Evolutionary conservation across 768 basidiomycete genomes (phyloP).

Genomic region (Suillus brevipes): DNA sequence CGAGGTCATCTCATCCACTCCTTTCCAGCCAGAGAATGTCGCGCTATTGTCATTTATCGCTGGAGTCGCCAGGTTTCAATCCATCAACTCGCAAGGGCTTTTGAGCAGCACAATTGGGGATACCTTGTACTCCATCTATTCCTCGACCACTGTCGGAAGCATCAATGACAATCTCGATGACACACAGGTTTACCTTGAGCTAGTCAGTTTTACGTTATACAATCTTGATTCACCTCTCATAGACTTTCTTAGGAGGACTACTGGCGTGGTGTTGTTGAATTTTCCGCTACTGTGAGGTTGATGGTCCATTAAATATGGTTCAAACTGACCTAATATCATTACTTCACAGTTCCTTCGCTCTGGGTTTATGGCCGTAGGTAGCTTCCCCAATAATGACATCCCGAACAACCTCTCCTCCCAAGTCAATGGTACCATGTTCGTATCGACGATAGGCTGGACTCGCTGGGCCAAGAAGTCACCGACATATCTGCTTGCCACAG

Average conservation of each 20-base stretch:
- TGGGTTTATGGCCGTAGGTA: slow-evolving; percentile 3
- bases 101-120: slow-evolving; percentile 19
- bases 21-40: slow-evolving; percentile 1
- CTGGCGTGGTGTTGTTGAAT: slow-evolving; percentile 12
- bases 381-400: not conserved
- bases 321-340: not conserved
- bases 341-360: slow-evolving; percentile 10
- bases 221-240: not conserved
- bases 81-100: slow-evolving; percentile 15
- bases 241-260: slow-evolving; percentile 6
- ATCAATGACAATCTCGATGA: not conserved
- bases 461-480: slow-evolving; percentile 3
- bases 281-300: slow-evolving; percentile 8
- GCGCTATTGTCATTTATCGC: slow-evolving; percentile 18
- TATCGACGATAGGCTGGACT: slow-evolving; percentile 11
- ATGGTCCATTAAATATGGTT: not conserved
- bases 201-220: not conserved
- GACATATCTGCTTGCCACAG: slow-evolving; percentile 6
- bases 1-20: not conserved
- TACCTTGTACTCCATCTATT: slow-evolving; percentile 17
- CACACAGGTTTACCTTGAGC: slow-evolving; percentile 1
- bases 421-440: slow-evolving; percentile 9
- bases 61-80: slow-evolving; percentile 10
- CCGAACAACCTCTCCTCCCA: slow-evolving; percentile 6
- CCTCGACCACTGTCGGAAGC: not conserved